Base-by-base conservation (phyloP, 1,284 basidiomycete genomes). In the Tilletia horrida region DNA sequence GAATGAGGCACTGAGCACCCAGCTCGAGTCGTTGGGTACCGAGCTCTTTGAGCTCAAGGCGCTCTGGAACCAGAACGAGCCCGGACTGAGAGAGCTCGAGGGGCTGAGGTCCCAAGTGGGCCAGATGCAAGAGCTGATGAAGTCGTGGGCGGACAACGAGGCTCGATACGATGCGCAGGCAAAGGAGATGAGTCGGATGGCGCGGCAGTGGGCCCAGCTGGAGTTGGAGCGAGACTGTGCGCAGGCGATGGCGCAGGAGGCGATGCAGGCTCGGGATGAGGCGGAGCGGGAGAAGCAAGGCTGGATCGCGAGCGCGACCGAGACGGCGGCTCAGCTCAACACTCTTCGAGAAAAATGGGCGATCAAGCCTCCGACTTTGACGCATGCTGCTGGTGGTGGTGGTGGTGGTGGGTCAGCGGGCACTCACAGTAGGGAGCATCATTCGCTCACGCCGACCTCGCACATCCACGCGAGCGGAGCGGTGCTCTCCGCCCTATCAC, bases 1-100 rank as follows among this genome's bases (percentile, higher is more conserved):
- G 67, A 71, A 79, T 42, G 78, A 75, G 52, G 69, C 67, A 16
- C 78, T 76, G 65, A 74, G 79, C 35, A 76, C 78, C 42, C 79
- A 81, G 68, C 67, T 75, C n/a, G 78, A 79, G 43, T 66, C 69
- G 1, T 77, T 76, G 76, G 71, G 66, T 0, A 55, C 63, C 43
- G 77, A 79, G 62, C 66, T 69, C 11, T 59, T 72, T 0, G 66
- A 73, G 59, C 73, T 80, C 68, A 72, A 71, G 42, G 72, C 71
- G 18, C 69, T 72, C 55, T 69, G 75, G 2, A 73, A 76, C 31
- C 71, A 78, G 45, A 40, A 45, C 21, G 57, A 61, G 62, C 47
- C 45, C 3, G 55, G 25, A 13, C n/a, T 59, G 55, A 31, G n/a
- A 4, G 55, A 59, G 23, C 29, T 59, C 23, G 55, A 59, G 16